A percentile compares a stretch with the other conserved stretches of the same genome.
Conservation (phyloP, 2,329 filamentous ascomycete species). For the Fusarium longipes region DNA sequence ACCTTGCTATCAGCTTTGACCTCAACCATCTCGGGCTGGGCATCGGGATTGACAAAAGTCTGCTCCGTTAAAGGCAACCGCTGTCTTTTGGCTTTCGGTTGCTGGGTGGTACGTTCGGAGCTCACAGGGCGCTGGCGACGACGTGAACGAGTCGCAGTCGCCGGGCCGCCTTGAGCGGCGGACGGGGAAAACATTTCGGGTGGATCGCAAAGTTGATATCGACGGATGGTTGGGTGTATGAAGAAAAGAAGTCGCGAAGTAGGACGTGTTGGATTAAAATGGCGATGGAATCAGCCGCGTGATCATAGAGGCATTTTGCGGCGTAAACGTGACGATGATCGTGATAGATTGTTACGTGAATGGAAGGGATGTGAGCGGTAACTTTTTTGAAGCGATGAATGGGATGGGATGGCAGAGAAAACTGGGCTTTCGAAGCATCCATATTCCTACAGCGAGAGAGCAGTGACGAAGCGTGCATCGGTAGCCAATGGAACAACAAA, state of each 20-base stretch:
- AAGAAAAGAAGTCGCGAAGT: constrained; percentile 24
- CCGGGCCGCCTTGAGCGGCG: constrained; percentile 62
- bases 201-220: constrained; percentile 42
- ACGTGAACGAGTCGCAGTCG: constrained; percentile 68
- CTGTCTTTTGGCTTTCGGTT: constrained; percentile 73
- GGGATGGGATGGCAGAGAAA: constrained; percentile 31
- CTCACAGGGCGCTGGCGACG: constrained; percentile 70
- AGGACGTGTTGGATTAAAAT: constrained; percentile 28
- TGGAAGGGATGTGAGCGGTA: constrained; percentile 38
- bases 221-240: constrained; percentile 12
- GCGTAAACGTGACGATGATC: constrained; percentile 33
- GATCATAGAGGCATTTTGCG: constrained; percentile 47
- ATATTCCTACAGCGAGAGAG: constrained; percentile 13
- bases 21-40: constrained; percentile 65
- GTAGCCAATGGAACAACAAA: constrained; percentile 45
- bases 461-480: constrained; percentile 47
- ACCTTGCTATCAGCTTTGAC: constrained; percentile 65
- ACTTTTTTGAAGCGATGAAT: constrained; percentile 37
- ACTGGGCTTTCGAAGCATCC: constrained; percentile 31
- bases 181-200: constrained; percentile 70
- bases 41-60: constrained; percentile 65
- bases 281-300: constrained; percentile 42
- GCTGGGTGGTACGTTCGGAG: constrained; percentile 64
- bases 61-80: constrained; percentile 68
- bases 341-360: constrained; percentile 36